Percentiles rank a stretch among this genome's conserved stretches.
Conservation (phyloP, 2,329 filamentous ascomycete species). For the Pseudogymnoascus sp. region DNA sequence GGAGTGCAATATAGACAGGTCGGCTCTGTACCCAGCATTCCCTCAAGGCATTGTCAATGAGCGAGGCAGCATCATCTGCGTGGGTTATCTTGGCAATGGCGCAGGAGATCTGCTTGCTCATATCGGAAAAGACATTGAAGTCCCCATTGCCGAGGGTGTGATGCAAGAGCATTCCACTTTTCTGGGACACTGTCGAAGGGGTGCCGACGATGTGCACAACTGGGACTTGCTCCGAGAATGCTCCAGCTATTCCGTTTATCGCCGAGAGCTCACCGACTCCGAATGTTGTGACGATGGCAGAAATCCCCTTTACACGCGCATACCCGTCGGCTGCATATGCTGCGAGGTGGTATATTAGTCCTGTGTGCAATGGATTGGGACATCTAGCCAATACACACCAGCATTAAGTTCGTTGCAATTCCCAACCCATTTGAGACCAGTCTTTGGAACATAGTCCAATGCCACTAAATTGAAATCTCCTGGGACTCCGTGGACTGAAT, state of each 20-base stretch:
- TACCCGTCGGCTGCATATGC: conserved; percentile 77
- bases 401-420: conserved; percentile 69
- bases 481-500: conserved; percentile 59
- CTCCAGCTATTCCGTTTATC: conserved; percentile 65
- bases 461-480: conserved; percentile 65
- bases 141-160: conserved; percentile 71
- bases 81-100: conserved; percentile 63
- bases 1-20: conserved; percentile 77
- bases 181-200: conserved; percentile 39
- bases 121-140: conserved; percentile 74
- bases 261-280: conserved; percentile 68
- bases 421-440: conserved; percentile 54
- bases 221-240: conserved; percentile 63
- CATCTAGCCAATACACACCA: conserved; percentile 35
- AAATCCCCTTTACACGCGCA: conserved; percentile 61
- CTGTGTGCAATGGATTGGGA: neutral
- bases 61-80: conserved; percentile 57
- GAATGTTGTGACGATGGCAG: conserved; percentile 65
- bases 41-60: conserved; percentile 70
- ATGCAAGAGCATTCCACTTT: conserved; percentile 44
- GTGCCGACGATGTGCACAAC: conserved; percentile 56
- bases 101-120: conserved; percentile 65
- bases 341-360: conserved; percentile 20
- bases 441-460: conserved; percentile 55
- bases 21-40: conserved; percentile 66